phyloP scores from a whole-genome alignment of 441 rosid species.

The Adansonia madagascariensis region DNA sequence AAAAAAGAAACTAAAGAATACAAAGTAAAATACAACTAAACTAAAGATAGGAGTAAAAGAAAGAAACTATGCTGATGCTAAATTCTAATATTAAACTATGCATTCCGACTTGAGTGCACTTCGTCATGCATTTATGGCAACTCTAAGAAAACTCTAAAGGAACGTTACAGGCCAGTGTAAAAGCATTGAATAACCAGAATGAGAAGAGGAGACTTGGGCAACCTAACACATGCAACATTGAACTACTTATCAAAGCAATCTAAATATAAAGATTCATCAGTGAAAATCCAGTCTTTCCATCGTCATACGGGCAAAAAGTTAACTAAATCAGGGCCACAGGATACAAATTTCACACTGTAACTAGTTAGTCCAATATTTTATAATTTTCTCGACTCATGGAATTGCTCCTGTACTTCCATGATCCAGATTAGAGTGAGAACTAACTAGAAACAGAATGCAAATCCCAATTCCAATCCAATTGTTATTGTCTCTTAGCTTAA shows the following conservation, averaged over 20 bases:
- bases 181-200: not conserved
- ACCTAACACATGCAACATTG: not conserved
- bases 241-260: not conserved
- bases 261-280: not conserved
- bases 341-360: not conserved
- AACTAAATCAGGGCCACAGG: conserved; percentile 1
- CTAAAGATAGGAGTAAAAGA: not conserved
- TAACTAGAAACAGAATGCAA: conserved; percentile 2
- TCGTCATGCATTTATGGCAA: not conserved
- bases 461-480: not conserved
- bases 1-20: not conserved
- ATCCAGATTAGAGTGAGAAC: not conserved
- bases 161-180: not conserved
- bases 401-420: not conserved
- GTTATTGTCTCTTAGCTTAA: conserved; percentile 1
- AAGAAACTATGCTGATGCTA: not conserved
- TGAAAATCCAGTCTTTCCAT: not conserved
- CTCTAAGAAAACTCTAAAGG: not conserved
- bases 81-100: not conserved
- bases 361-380: not conserved
- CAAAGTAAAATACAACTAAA: not conserved
- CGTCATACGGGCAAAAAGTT: not conserved
- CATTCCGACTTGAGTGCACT: not conserved
- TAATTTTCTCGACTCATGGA: not conserved
- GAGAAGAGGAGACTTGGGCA: not conserved